A percentile compares a stretch with the other conserved stretches of the same genome.
Conservation (phyloP, 1,284 basidiomycete genomes). For the Pseudozyma sp. region DNA sequence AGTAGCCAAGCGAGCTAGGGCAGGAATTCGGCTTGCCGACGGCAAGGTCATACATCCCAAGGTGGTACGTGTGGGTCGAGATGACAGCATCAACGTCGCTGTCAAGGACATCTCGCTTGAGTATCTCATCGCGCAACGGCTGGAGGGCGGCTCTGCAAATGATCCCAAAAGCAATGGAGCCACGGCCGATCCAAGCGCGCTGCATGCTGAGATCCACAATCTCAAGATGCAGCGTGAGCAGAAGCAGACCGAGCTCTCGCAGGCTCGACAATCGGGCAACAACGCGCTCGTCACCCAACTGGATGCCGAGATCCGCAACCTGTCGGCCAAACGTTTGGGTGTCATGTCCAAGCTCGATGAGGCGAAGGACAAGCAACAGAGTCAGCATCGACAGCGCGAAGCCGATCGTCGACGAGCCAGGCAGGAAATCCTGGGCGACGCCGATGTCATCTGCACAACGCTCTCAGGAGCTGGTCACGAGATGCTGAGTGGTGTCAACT, state of each 20-base stretch:
- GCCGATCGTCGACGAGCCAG: slow-evolving; percentile 55
- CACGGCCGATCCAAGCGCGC: slow-evolving; percentile 29
- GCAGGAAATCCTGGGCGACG: slow-evolving; percentile 70
- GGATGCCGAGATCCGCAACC: slow-evolving; percentile 50
- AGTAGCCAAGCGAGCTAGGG: slow-evolving; percentile 86
- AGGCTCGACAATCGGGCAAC: slow-evolving; percentile 27
- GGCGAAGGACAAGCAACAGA: slow-evolving; percentile 58
- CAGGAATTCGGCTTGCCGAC: slow-evolving; percentile 77
- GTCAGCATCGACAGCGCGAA: slow-evolving; percentile 52
- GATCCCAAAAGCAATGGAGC: slow-evolving; percentile 24
- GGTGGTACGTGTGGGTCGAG: slow-evolving; percentile 88
- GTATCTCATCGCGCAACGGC: slow-evolving; percentile 51
- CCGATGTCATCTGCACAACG: slow-evolving; percentile 94
- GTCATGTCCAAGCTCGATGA: slow-evolving; percentile 60
- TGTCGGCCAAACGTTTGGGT: slow-evolving; percentile 47
- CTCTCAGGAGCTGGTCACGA: slow-evolving; percentile 89
- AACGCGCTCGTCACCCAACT: slow-evolving; percentile 40
- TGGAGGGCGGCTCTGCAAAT: slow-evolving; percentile 28
- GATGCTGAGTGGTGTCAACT: slow-evolving; percentile 76
- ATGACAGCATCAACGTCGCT: slow-evolving; percentile 81
- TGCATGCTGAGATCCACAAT: slow-evolving; percentile 46
- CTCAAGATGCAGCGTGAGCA: slow-evolving; percentile 55
- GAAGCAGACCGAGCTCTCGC: slow-evolving; percentile 55
- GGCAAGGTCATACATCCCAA: slow-evolving; percentile 76
- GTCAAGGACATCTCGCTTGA: slow-evolving; percentile 91